Evolutionary conservation across 352 stramenopile genomes (phyloP).

Genomic region (Phytophthora chlamydospora): DNA sequence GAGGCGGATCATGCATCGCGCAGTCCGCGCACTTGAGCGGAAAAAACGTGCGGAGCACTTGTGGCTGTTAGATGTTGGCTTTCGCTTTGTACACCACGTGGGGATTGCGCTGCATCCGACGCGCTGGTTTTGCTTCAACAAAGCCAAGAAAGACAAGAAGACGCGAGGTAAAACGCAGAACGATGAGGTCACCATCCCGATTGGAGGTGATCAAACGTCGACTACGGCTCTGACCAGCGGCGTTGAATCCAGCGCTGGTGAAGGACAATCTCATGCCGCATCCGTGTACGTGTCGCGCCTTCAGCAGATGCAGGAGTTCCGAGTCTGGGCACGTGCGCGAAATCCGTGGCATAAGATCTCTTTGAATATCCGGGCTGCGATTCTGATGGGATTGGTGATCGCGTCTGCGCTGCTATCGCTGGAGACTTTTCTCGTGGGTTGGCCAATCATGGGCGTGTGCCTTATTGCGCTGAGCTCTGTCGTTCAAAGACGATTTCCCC

Average conservation of each 20-base stretch:
- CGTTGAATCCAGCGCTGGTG: slow-evolving; percentile 8
- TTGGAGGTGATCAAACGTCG: slow-evolving; percentile 19
- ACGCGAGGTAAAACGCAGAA: slow-evolving; percentile 20
- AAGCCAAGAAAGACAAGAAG: slow-evolving; percentile 26
- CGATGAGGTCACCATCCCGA: slow-evolving; percentile 38
- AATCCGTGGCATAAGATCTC: slow-evolving; percentile 70
- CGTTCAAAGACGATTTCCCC: slow-evolving; percentile 74
- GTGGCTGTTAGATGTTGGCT: slow-evolving; percentile 78
- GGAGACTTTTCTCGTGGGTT: slow-evolving; percentile 67
- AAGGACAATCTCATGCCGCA: slow-evolving; percentile 12
- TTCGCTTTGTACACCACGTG: slow-evolving; percentile 73
- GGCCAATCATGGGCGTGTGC: slow-evolving; percentile 76
- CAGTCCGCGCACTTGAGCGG: slow-evolving; percentile 54
- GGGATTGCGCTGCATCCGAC: slow-evolving; percentile 52
- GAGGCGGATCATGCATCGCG: slow-evolving; percentile 57
- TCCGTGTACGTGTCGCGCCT: slow-evolving; percentile 35
- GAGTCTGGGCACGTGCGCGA: slow-evolving; percentile 33
- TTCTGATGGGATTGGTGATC: slow-evolving; percentile 67
- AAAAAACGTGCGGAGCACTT: slow-evolving; percentile 71
- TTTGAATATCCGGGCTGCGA: slow-evolving; percentile 43
- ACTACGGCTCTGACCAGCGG: slow-evolving; percentile 10
- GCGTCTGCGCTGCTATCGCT: slow-evolving; percentile 62
- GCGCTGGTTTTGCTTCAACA: slow-evolving; percentile 36
- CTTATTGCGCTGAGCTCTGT: slow-evolving; percentile 70
- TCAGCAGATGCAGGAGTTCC: slow-evolving; percentile 51